A percentile compares a stretch with the other conserved stretches of the same genome.
phyloP scores from a whole-genome alignment of 2,329 filamentous ascomycete genomes.

The Ramularia endophylla region DNA sequence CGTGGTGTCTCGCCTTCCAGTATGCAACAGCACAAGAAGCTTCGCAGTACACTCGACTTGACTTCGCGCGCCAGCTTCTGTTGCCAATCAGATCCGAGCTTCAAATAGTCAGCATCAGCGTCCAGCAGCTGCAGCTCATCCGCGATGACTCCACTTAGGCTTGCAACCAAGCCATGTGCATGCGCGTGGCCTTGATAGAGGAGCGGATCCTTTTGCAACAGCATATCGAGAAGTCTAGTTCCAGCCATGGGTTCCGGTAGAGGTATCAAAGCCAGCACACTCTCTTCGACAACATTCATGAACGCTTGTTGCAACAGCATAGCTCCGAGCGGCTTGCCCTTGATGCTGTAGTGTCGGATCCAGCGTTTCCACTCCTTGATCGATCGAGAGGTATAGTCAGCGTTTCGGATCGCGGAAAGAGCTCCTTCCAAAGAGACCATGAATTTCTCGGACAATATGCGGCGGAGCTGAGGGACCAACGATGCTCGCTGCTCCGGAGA shows the following conservation, averaged over 20 bases:
- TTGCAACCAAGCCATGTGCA: slow-evolving; percentile 43
- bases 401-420: slow-evolving; percentile 83
- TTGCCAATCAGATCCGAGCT: slow-evolving; percentile 78
- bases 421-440: slow-evolving; percentile 82
- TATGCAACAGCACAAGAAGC: slow-evolving; percentile 78
- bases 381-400: slow-evolving; percentile 57
- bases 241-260: slow-evolving; percentile 13
- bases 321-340: slow-evolving; percentile 76
- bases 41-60: slow-evolving; percentile 74
- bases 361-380: slow-evolving; percentile 85
- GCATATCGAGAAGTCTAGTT: slow-evolving; percentile 18
- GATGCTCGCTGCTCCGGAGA: slow-evolving; percentile 64
- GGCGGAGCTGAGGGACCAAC: slow-evolving; percentile 64
- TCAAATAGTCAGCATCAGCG: slow-evolving; percentile 82
- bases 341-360: slow-evolving; percentile 72
- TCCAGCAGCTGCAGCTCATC: slow-evolving; percentile 85
- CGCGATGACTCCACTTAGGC: slow-evolving; percentile 64
- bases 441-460: slow-evolving; percentile 76
- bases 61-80: slow-evolving; percentile 80
- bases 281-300: slow-evolving; percentile 64
- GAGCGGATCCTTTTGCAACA: slow-evolving; percentile 30
- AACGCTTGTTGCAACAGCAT: slow-evolving; percentile 89
- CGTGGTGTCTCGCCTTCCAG: slow-evolving; percentile 61
- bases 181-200: slow-evolving; percentile 9
- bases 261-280: slow-evolving; percentile 22